phyloP scores from a whole-genome alignment of 2,329 filamentous ascomycete genomes.

The Ophiostoma ips region DNA sequence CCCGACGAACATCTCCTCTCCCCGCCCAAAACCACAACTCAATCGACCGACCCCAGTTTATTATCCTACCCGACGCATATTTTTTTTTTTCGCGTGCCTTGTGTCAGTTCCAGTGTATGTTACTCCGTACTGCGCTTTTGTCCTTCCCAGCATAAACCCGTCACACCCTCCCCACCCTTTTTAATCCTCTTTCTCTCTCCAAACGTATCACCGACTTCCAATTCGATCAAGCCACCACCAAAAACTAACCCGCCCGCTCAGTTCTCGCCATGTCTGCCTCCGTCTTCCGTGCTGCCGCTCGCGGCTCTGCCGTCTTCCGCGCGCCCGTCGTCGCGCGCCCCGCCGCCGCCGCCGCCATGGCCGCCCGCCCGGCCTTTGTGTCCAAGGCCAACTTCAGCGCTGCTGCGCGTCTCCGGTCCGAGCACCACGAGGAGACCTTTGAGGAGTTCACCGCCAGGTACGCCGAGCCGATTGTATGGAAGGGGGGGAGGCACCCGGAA shows the following conservation, averaged over 20 bases:
- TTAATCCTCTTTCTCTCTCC: no score
- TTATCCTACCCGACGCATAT: no score
- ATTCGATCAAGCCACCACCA: not conserved
- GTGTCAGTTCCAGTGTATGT: no score
- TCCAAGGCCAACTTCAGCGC: conserved; percentile 49
- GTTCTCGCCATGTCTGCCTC: conserved; percentile 33
- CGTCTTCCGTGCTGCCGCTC: conserved; percentile 57
- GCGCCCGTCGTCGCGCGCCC: conserved; percentile 29
- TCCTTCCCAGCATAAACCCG: not conserved
- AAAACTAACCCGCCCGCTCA: not conserved
- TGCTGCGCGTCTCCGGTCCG: conserved; percentile 37
- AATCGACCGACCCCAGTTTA: no score
- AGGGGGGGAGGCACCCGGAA: not conserved
- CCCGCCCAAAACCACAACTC: no score
- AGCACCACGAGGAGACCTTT: conserved; percentile 89
- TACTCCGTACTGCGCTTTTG: no score
- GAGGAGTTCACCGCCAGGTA: conserved; percentile 99
- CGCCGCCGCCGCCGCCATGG: conserved; percentile 32
- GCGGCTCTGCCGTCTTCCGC: conserved; percentile 51
- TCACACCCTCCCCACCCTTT: not conserved
- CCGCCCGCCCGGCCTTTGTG: conserved; percentile 39
- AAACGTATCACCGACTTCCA: not conserved
- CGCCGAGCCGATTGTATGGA: conserved; percentile 18
- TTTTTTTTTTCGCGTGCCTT: no score
- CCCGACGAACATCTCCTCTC: no score